phyloP scores from a whole-genome alignment of 2,329 filamentous ascomycete genomes.

The Karstenula rhodostoma region DNA sequence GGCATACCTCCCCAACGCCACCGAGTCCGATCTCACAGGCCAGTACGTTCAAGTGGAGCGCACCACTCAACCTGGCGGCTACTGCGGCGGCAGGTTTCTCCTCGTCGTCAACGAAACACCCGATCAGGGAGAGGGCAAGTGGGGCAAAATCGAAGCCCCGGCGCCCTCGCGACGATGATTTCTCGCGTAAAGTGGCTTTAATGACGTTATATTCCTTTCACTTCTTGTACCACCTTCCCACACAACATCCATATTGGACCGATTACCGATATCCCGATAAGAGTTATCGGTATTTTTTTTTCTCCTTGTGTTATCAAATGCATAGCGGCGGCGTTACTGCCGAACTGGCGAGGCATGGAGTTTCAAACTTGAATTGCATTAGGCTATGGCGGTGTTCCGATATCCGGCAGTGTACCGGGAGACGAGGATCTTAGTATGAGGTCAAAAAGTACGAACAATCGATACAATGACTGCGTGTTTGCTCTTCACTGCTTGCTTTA shows the following conservation, averaged over 20 bases:
- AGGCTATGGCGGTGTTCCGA: neutral
- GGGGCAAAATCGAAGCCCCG: slow-evolving; percentile 43
- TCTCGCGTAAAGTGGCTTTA: slow-evolving; percentile 2
- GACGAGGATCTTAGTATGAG: neutral
- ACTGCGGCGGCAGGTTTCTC: slow-evolving; percentile 64
- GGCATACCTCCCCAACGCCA: slow-evolving; percentile 36
- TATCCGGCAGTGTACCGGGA: neutral
- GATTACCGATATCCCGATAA: neutral
- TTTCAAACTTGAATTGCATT: neutral
- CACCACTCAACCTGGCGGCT: slow-evolving; percentile 60
- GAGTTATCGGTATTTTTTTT: neutral
- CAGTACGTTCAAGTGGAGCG: slow-evolving; percentile 51
- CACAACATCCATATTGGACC: neutral
- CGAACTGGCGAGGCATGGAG: neutral
- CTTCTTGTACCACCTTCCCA: slow-evolving; percentile 9
- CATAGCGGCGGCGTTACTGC: slow-evolving; percentile 35
- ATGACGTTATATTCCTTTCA: slow-evolving; percentile 12
- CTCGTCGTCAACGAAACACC: slow-evolving; percentile 55
- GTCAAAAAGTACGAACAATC: neutral
- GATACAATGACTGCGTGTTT: neutral
- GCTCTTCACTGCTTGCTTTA: neutral
- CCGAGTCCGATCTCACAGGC: slow-evolving; percentile 35
- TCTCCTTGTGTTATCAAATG: slow-evolving; percentile 20
- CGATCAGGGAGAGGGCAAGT: slow-evolving; percentile 40
- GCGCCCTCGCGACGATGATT: slow-evolving; percentile 24